These are phyloP conservation scores for Cornus controversa DNA, from an alignment of 148 eudicot species.

Conservation along the genomic window DNA sequence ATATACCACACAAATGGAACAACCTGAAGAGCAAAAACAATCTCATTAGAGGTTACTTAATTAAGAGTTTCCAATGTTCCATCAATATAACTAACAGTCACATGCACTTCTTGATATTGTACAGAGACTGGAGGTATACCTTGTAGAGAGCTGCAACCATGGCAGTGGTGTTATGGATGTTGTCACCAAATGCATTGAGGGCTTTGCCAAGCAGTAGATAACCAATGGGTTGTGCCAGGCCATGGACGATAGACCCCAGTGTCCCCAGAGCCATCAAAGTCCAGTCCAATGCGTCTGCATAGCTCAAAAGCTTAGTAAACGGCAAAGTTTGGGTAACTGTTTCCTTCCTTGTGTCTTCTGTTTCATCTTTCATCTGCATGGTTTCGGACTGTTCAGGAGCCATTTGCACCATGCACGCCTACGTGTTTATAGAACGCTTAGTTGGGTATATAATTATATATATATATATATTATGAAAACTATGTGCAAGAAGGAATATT, in stretches of 20 bases:
- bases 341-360: conserved; percentile 9
- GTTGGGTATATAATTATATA: too few species aligned
- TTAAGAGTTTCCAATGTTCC: background rate
- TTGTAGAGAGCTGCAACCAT: conserved; percentile 48
- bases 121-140: conserved; percentile 20
- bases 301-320: conserved; percentile 37
- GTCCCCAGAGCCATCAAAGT: conserved; percentile 41
- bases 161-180: conserved; percentile 24
- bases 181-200: conserved; percentile 40
- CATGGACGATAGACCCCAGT: conserved; percentile 45
- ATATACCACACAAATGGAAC: conserved; percentile 51
- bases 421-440: background rate
- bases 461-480: background rate
- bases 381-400: background rate
- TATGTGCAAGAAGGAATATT: background rate
- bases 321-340: conserved; percentile 19
- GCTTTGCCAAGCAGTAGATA: conserved; percentile 52
- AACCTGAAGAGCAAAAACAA: conserved; percentile 30
- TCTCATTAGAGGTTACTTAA: background rate
- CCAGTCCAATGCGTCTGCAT: conserved; percentile 48
- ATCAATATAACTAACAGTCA: background rate
- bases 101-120: background rate
- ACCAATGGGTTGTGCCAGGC: conserved; percentile 50
- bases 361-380: conserved; percentile 5
- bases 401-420: conserved; percentile 5